Evolutionary conservation across 2,329 filamentous ascomycete genomes (phyloP).

Genomic region (Elsinoe arachidis): DNA sequence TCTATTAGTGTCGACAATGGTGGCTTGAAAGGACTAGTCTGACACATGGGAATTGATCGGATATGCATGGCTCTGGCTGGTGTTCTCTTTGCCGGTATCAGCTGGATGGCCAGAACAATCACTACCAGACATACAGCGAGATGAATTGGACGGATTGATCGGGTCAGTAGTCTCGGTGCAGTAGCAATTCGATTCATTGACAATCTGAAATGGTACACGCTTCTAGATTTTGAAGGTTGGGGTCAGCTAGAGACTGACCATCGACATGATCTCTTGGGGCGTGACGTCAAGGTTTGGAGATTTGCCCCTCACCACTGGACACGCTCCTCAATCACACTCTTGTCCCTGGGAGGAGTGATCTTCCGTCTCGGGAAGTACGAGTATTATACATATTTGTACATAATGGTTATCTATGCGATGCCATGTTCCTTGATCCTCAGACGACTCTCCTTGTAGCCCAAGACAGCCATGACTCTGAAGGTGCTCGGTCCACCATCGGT

Average conservation of each 20-base stretch:
- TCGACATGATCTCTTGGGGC: not conserved
- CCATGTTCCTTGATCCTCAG: constrained; percentile 23
- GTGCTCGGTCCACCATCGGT: constrained; percentile 44
- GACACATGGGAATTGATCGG: constrained; percentile 83
- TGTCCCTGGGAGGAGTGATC: not conserved
- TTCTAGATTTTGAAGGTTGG: not conserved
- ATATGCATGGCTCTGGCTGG: constrained; percentile 59
- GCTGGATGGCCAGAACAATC: constrained; percentile 3
- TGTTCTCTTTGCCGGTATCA: constrained; percentile 17
- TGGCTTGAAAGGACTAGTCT: constrained; percentile 23
- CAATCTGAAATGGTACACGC: not conserved
- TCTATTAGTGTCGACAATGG: constrained; percentile 13
- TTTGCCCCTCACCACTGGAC: not conserved
- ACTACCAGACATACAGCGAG: constrained; percentile 7
- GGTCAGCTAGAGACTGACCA: not conserved
- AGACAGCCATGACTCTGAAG: constrained; percentile 44
- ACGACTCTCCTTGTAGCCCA: constrained; percentile 46
- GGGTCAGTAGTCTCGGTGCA: not conserved
- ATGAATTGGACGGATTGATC: not conserved
- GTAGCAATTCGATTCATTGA: constrained; percentile 6
- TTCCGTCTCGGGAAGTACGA: not conserved
- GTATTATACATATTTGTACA: not conserved
- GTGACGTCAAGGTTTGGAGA: constrained; percentile 3
- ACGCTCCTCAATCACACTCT: not conserved
- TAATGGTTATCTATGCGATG: not conserved